Percentiles rank a stretch among this genome's conserved stretches.
phyloP scores from a whole-genome alignment of 2,329 filamentous ascomycete species.

The Fusarium redolens region DNA sequence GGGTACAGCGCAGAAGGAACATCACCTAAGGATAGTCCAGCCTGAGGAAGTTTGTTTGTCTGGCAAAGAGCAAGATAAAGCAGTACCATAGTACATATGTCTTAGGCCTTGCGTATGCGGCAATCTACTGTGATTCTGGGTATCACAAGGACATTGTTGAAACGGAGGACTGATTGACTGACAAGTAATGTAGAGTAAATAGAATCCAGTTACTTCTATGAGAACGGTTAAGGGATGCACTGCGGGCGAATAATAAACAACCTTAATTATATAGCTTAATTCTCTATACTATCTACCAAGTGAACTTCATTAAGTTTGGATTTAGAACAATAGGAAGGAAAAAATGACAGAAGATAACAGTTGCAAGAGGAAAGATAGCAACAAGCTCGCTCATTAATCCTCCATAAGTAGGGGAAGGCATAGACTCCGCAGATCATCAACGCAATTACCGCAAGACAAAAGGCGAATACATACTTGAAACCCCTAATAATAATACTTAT shows the following conservation, averaged over 20 bases:
- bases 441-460: not conserved
- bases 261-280: accelerated
- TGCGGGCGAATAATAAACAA: accelerated
- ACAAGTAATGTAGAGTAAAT: too few species aligned
- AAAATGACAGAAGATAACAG: not conserved
- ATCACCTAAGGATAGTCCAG: too few species aligned
- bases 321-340: not conserved
- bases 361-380: not conserved
- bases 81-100: too few species aligned
- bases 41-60: too few species aligned
- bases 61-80: too few species aligned
- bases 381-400: not conserved
- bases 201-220: not conserved
- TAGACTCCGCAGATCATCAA: not conserved
- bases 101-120: too few species aligned
- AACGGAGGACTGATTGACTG: too few species aligned
- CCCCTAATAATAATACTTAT: not conserved
- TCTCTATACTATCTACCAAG: not conserved
- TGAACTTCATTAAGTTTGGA: not conserved
- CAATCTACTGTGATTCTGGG: too few species aligned
- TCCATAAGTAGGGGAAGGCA: not conserved
- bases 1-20: too few species aligned
- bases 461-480: not conserved
- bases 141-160: too few species aligned
- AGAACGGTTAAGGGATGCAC: accelerated